Conservation (phyloP, 2,329 filamentous ascomycete genomes). For the Akanthomyces dipterigenus region DNA sequence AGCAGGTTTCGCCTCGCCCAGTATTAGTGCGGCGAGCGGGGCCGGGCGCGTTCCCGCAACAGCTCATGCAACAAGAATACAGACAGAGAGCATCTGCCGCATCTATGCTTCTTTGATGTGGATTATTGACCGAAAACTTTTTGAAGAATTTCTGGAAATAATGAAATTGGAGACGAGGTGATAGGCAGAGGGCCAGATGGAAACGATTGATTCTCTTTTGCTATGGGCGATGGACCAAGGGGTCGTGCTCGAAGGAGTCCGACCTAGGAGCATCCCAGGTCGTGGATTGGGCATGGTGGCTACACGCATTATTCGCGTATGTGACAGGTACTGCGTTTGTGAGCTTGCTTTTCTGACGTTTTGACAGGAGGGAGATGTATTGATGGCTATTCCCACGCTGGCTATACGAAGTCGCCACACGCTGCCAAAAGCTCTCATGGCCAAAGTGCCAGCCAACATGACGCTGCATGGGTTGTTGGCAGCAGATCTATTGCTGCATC, state of each 20-base stretch:
- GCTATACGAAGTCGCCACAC: constrained; percentile 59
- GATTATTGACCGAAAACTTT: not conserved
- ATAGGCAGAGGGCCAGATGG: not conserved
- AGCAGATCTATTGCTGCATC: constrained; percentile 48
- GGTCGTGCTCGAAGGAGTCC: not conserved
- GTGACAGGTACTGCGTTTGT: not conserved
- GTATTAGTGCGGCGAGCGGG: not conserved
- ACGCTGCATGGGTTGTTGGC: constrained; percentile 68
- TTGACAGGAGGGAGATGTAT: constrained; percentile 38
- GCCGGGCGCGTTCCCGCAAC: not conserved
- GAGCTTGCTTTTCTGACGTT: not conserved
- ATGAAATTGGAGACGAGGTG: not conserved
- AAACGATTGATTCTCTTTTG: not conserved
- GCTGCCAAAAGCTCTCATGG: constrained; percentile 47
- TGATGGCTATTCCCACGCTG: constrained; percentile 59
- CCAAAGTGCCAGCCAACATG: constrained; percentile 45
- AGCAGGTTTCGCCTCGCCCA: not conserved
- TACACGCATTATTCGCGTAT: not conserved
- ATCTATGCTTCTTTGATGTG: not conserved
- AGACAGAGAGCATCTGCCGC: not conserved
- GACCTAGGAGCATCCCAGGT: not conserved
- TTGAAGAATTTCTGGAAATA: not conserved
- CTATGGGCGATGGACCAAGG: not conserved
- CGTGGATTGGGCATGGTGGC: not conserved
- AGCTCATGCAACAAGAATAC: not conserved